phyloP scores from a whole-genome alignment of 1,139 yeast genomes.

The Suhomyces ambrosiae region DNA sequence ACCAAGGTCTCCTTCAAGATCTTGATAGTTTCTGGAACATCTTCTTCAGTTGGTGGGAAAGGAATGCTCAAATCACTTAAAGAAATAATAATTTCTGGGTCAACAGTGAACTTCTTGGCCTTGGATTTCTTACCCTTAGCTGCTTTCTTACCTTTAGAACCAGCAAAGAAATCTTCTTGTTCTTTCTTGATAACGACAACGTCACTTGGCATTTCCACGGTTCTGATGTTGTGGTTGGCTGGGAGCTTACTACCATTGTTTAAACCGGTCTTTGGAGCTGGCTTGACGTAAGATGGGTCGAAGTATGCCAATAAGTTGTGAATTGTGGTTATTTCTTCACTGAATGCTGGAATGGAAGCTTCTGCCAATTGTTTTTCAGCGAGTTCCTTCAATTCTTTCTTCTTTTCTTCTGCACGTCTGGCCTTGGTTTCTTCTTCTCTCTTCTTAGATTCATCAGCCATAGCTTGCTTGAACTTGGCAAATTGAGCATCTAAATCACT shows the following conservation, averaged over 20 bases:
- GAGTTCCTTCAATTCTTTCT: conserved; percentile 60
- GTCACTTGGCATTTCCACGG: conserved; percentile 63
- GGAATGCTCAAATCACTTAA: conserved; percentile 76
- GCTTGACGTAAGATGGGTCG: conserved; percentile 77
- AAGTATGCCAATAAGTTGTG: conserved; percentile 71
- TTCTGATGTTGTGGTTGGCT: conserved; percentile 41
- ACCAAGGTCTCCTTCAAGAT: conserved; percentile 74
- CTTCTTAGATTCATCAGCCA: conserved; percentile 70
- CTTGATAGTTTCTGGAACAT: conserved; percentile 65
- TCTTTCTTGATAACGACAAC: conserved; percentile 67
- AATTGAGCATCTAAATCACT: conserved; percentile 70
- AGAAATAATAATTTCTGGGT: conserved; percentile 77
- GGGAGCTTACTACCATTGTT: conserved; percentile 28
- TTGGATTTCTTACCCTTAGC: conserved; percentile 48
- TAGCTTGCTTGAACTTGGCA: conserved; percentile 67
- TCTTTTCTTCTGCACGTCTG: conserved; percentile 58
- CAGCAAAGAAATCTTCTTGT: conserved; percentile 59
- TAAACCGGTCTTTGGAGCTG: conserved; percentile 42
- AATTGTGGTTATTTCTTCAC: conserved; percentile 70
- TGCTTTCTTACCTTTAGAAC: conserved; percentile 44
- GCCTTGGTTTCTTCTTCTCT: conserved; percentile 69
- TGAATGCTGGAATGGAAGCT: conserved; percentile 86
- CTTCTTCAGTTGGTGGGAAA: conserved; percentile 79
- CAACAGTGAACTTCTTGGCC: conserved; percentile 61
- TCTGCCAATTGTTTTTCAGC: conserved; percentile 66